Conservation (phyloP, 805 yeast species). For the Metschnikowia anglica region DNA sequence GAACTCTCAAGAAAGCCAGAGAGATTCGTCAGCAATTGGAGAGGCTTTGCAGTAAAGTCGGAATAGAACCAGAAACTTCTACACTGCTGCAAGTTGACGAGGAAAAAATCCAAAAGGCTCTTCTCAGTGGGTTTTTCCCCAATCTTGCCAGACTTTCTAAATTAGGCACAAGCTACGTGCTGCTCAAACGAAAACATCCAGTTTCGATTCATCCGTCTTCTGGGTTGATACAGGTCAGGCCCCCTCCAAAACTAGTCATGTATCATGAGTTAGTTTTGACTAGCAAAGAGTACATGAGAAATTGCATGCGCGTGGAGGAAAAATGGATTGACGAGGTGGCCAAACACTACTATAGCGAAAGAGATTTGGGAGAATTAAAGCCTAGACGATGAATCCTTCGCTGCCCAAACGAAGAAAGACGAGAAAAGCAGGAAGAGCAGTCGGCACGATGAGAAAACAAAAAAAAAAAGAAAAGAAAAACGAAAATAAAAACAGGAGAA, state of each 20-base stretch:
- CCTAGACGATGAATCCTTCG: conserved; percentile 14
- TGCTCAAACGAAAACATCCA: conserved; percentile 65
- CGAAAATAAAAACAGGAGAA: too few relatives aligned
- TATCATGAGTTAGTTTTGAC: conserved; percentile 86
- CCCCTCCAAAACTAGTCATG: conserved; percentile 70
- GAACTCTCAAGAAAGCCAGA: conserved; percentile 64
- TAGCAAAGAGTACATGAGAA: conserved; percentile 84
- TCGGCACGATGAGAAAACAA: too few relatives aligned
- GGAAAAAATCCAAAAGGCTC: conserved; percentile 48
- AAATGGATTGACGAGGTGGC: conserved; percentile 75
- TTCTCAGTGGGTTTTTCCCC: conserved; percentile 69
- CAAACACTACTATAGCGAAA: conserved; percentile 50
- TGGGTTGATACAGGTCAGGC: conserved; percentile 57
- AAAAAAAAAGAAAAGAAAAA: too few relatives aligned
- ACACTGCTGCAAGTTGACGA: conserved; percentile 14
- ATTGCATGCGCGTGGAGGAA: conserved; percentile 70
- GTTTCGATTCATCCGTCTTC: conserved; percentile 88
- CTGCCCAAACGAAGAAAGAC: too few relatives aligned
- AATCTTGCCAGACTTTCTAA: conserved; percentile 59
- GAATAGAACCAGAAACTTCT: conserved; percentile 31
- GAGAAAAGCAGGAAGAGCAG: too few relatives aligned
- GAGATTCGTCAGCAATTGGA: conserved; percentile 72
- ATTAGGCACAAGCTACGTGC: conserved; percentile 67
- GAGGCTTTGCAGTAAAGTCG: conserved; percentile 55
- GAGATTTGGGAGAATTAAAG: conserved; percentile 22